Evolutionary conservation across 768 basidiomycete species (phyloP), one percentile per base, ranked within the genome.

Genomic region (Agrocybe pediades): DNA sequence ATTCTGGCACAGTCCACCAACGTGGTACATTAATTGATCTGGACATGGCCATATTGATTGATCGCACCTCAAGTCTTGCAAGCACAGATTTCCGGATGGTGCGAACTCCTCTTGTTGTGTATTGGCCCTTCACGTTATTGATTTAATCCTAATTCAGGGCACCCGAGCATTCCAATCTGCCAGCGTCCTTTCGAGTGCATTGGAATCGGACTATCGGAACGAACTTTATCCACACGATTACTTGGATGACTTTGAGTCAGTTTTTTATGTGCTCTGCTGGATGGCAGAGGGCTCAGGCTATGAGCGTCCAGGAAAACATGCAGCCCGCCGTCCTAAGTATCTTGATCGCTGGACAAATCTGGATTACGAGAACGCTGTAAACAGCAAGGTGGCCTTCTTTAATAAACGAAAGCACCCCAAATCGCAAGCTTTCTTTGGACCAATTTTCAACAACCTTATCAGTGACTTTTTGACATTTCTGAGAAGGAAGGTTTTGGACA

Each of bases 111-210:
- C 20, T n/a, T 3, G 17, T 27, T n/a, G n/a, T n/a, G n/a, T 6
- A 2, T 21, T 26, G 16, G 23, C 45, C 15, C 40, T 30, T 25
- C 11, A 23, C 41, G 21, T 47, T 41, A 3, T 20, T 21, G 21
- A 44, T 11, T 19, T 7, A 7, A 15, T 49, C 20, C 24, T n/a
- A 3, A 40, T 26, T 9, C 26, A 57, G 60, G 56, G 60, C 2
- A 61, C 53, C 13, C 46, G 48, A 25, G 54, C 54, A 16, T 61
- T 53, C 42, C 46, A 55, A 23, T 61, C 60, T 5, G 39, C 56
- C 9, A 49, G 30, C 25, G 54, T 56, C 13, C n/a, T 30, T 55
- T 6, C n/a, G n/a, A 13, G n/a, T 6, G 6, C 20, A 61, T 15
- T 39, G 2, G 19, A 20, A n/a, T n/a, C 39, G 29, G 36, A 8